Evolutionary conservation across 768 basidiomycete genomes (phyloP), one percentile per base, ranked within the genome.

Genomic region (Chalciporus sphaerocephalus): DNA sequence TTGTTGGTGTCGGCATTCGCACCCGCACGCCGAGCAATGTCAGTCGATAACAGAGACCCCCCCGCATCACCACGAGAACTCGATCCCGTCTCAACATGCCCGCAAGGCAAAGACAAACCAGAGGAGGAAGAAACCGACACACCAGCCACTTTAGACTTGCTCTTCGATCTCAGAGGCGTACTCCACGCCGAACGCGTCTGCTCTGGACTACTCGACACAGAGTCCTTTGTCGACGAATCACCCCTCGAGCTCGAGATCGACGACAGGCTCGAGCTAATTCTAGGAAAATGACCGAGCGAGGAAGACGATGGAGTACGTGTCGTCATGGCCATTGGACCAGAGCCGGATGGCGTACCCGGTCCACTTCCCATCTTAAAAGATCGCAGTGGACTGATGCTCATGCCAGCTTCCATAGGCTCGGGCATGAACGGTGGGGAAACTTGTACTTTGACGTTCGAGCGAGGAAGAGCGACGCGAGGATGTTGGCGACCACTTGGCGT

Each of bases 331-430:
- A 42, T 43, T 1, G 52, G 41, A 2, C 30, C 30, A 32, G 30
- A 32, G 30, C 24, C 24, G 10, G 24, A 25, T n/a, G 43, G 50
- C 11, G 42, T 3, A 13, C 47, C 41, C 5, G 53, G 18, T 4
- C 30, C 30, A 6, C 30, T n/a, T 23, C 37, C 48, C 1, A 50
- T 42, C 37, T 38, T 6, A 16, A 47, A 23, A 20, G 53, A 50
- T 46, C 36, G 46, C 7, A 63, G 54, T 1, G 63, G 65, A 25
- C 64, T 68, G 25, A 60, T 52, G 46, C 57, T 66, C 22, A 59
- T 53, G 6, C 76, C 76, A 0, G 81, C 82, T 58, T 81, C 77
- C 62, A 69, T 74, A 2, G 81, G 74, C 58, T 85, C 81, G 1
- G 70, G 73, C 9, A 64, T 55, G 48, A 71, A 62, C 8, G 65